Evolutionary conservation across 2,329 filamentous ascomycete genomes (phyloP), one percentile per base, ranked within the genome.

Genomic region (Akanthomyces lecanii): DNA sequence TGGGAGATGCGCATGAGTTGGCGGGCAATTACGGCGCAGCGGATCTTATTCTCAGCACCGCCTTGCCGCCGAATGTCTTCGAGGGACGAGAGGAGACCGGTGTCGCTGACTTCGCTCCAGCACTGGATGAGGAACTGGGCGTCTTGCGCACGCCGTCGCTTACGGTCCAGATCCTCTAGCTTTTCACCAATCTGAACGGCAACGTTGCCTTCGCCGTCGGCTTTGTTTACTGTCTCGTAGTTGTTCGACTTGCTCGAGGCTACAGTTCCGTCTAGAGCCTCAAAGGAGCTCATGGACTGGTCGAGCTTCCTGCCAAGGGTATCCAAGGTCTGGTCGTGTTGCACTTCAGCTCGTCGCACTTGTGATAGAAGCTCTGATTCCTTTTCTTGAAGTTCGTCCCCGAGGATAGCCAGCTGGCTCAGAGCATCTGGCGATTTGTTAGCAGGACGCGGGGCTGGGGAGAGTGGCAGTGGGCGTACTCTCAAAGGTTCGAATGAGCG

Each of bases 51-150:
- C 69, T 97, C 93, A 12, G 90, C 90, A 30, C 89, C 89, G 1
- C 91, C 92, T 67, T 92, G 89, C 67, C 91, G 85, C 71, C 94
- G 85, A 64, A 98, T 88, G 66, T 96, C 92, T 74, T 98, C 92
- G 54, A 99, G 77, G n/a, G 89, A 88, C 10, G 90, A 89, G 62
- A 98, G 82, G 69, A 95, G 88, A 4, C 95, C 95, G 10, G 89
- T 89, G 71, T 97, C 93, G 75, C 89, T 93, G 69, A 99, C 92
- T 71, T 98, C 94, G 47, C 92, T 87, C 94, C 95, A 99, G 78
- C 95, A 99, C 73, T 96, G 90, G 67, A 99, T 92, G 64, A 99
- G 77, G 73, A 98, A 98, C 72, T 91, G 94, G 65, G 95, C 93
- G 78, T 99, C 95, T 73, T 95, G 84, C 38, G 95, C 95, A 64